Conservation (phyloP, 768 basidiomycete genomes). For the Suillus americanus region DNA sequence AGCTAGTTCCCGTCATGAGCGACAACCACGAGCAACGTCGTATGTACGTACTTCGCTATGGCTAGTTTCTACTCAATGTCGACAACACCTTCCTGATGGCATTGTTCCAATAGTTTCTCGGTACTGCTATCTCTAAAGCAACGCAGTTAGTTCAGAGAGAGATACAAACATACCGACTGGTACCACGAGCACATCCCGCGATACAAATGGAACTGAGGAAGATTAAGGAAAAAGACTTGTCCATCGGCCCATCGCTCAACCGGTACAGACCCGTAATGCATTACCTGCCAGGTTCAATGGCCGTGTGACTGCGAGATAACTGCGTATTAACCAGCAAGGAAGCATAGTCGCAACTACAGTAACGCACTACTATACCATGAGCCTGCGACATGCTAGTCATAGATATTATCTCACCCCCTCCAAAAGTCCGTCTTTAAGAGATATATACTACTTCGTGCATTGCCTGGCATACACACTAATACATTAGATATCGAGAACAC, state of each 20-base stretch:
- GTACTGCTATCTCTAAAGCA: conserved; percentile 36
- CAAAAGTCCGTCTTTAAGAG: not conserved
- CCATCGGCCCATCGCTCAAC: too few relatives aligned
- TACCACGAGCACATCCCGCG: too few relatives aligned
- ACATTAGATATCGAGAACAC: conserved; percentile 36
- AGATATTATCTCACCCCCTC: not conserved
- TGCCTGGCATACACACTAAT: conserved; percentile 36
- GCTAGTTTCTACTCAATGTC: conserved; percentile 66
- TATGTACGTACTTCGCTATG: conserved; percentile 63
- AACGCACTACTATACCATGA: too few relatives aligned
- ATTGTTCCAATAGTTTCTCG: conserved; percentile 74
- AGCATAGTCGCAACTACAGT: too few relatives aligned
- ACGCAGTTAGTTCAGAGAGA: too few relatives aligned
- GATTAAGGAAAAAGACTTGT: too few relatives aligned
- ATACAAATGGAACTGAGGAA: too few relatives aligned
- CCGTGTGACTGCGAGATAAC: too few relatives aligned
- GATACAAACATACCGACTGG: too few relatives aligned
- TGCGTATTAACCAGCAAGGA: too few relatives aligned
- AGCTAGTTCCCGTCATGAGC: conserved; percentile 52
- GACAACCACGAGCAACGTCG: conserved; percentile 44
- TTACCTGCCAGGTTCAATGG: too few relatives aligned
- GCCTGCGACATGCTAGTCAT: not conserved
- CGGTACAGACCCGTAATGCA: too few relatives aligned
- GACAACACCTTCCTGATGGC: conserved; percentile 76
- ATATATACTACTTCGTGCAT: conserved; percentile 17